Evolutionary conservation across 768 basidiomycete genomes (phyloP), one percentile per base, ranked within the genome.

Genomic region (Brasilioporus rufonigricans): DNA sequence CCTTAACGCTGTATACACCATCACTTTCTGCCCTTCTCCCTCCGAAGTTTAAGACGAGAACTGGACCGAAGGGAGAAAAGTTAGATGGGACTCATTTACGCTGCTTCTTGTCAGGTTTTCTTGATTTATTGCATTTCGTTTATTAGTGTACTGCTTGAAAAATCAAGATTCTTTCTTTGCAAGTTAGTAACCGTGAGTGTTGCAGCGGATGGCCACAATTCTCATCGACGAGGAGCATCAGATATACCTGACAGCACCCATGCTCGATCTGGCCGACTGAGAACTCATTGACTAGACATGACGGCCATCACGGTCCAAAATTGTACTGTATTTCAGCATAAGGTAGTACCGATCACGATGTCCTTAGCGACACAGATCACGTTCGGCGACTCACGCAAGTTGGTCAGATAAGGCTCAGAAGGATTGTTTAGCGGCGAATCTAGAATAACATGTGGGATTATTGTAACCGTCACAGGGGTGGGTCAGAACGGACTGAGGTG

Each of bases 11-110:
- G 74, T 73, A 55, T 81, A 77, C 58, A 79, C 76, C 3, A 43
- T 80, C 49, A 78, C 73, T 1, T 79, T 80, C 64, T 80, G 78
- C 57, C 78, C 78, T 51, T 38, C 61, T 23, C 4, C 54, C 21
- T 51, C 43, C 41, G n/a, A 52, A 35, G 52, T 56, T 36, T 55
- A 52, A 11, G 29, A 14, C 2, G 12, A 39, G 12, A 24, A 29
- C 24, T 23, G 18, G 31, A 21, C n/a, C 19, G 12, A 8, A 18
- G 14, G 6, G n/a, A 19, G 23, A 26, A 14, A 26, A n/a, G 6
- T n/a, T 39, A n/a, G n/a, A n/a, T 9, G 9, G n/a, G 11, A 8
- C 7, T 39, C 19, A 23, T 14, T 2, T 23, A 4, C 18, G 18
- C 19, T 18, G 7, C 18, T 39, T 50, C 14, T 36, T 53, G 47